Base-by-base conservation (phyloP, 257 asterid genomes). In the Solanum stenotomum region DNA sequence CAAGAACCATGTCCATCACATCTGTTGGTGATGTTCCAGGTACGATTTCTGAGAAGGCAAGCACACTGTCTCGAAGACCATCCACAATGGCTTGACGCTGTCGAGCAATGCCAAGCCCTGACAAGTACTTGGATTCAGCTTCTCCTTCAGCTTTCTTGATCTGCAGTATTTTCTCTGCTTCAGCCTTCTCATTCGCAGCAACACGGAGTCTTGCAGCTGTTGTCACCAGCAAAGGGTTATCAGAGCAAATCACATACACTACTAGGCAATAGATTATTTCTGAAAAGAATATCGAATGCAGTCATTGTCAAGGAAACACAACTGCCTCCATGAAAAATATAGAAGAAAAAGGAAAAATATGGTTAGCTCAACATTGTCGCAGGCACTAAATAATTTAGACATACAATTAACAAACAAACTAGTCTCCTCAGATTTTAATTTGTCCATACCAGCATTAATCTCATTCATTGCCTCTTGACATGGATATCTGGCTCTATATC, bases 1-100 rank as follows among this genome's bases (percentile, higher is more conserved):
- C 88, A 71, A 90, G 85, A n/a, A 92, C 90, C 92, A 92, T 90
- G 86, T 92, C 94, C 92, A 92, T 89, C 22, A 92, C 90, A 78
- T 92, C 94, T 81, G 87, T 90, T 2, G 92, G 83, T 6, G 92
- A 82, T 68, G 94, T 89, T 74, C 94, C 92, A 23, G 92, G 92
- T 4, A 90, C 94, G 49, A 90, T 92, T 84, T 63, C 90, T 38
- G 94, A 90, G 88, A 90, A 92, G 18, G 88, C 90, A 84, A 90
- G 90, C 76, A 92, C 94, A 38, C 90, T 88, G 83, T 88, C 92
- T 20, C 92, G 87, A 61, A 92, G 90, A 42, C 91, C 92, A 74
- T 92, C 91, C 61, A 92, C 92, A 10, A 90, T 90, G 27, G 94
- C 94, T 84, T 92, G 92, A 74, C 94, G 91, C 87, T 92, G 92